A percentile compares a stretch with the other conserved stretches of the same genome.
These are phyloP conservation scores for Aegilops umbellulata DNA, from an alignment of 176 grass and related monocot genomes.

Conservation along the genomic window DNA sequence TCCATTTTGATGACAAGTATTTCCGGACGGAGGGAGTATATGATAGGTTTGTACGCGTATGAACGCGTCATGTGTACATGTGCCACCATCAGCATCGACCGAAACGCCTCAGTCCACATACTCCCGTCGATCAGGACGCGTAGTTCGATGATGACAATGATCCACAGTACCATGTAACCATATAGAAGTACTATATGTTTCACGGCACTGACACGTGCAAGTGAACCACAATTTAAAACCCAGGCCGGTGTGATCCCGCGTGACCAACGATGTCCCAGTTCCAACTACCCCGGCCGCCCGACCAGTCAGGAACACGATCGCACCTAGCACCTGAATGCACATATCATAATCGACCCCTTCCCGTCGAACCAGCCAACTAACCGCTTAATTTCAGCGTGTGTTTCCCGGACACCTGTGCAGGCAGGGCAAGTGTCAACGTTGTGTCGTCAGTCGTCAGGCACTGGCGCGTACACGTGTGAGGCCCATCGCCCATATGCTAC, in stretches of 20 bases:
- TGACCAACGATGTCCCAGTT: neutral
- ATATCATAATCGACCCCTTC: neutral
- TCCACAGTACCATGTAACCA: neutral
- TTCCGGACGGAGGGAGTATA: too few relatives aligned
- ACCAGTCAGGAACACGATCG: neutral
- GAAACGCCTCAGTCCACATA: too few relatives aligned
- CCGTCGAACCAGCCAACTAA: neutral
- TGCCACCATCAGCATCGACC: too few relatives aligned
- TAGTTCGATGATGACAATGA: neutral
- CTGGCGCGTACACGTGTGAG: neutral
- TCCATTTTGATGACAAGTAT: too few relatives aligned
- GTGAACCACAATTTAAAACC: neutral
- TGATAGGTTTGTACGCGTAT: too few relatives aligned
- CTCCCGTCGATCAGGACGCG: conserved; percentile 2
- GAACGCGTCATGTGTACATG: too few relatives aligned
- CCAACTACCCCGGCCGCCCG: neutral
- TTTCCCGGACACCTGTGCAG: neutral
- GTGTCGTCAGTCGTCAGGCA: neutral
- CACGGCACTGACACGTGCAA: neutral
- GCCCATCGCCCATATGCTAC: neutral
- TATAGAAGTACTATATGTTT: too few relatives aligned
- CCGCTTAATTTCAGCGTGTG: neutral
- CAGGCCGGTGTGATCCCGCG: neutral
- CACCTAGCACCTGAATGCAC: neutral
- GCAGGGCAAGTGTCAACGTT: neutral